Evolutionary conservation across 192 early-diverging fungal species (phyloP).

Genomic region (Linnemannia zychae): DNA sequence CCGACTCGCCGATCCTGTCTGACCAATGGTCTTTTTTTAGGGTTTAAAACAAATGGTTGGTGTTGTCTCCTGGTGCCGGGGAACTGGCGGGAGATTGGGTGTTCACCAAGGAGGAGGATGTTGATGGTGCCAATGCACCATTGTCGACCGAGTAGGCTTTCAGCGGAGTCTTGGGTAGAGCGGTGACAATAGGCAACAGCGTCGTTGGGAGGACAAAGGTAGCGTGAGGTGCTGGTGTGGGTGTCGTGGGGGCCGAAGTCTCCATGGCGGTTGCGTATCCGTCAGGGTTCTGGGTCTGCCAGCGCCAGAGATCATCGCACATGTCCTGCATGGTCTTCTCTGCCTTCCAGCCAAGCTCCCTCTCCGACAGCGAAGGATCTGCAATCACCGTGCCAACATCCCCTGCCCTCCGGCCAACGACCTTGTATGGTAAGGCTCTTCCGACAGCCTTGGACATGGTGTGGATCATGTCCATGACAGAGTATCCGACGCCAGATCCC

Average conservation of each 20-base stretch:
- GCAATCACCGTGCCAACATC: slow-evolving; percentile 91
- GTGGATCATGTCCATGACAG: slow-evolving; percentile 85
- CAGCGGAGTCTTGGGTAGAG: slow-evolving; percentile 18
- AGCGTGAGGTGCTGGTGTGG: slow-evolving; percentile 24
- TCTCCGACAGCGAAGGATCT: slow-evolving; percentile 64
- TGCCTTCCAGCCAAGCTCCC: slow-evolving; percentile 55
- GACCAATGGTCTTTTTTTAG: not conserved
- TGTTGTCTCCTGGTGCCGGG: slow-evolving; percentile 34
- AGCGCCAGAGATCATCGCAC: slow-evolving; percentile 72
- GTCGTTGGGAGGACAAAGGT: slow-evolving; percentile 32
- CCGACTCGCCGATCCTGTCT: not conserved
- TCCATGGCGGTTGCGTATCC: slow-evolving; percentile 51
- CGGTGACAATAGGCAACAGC: slow-evolving; percentile 33
- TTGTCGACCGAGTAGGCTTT: slow-evolving; percentile 6
- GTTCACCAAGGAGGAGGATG: not conserved
- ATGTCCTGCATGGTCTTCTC: slow-evolving; percentile 59
- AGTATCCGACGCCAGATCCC: slow-evolving; percentile 91
- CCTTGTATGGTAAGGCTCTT: slow-evolving; percentile 79
- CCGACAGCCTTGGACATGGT: slow-evolving; percentile 86
- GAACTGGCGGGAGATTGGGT: slow-evolving; percentile 19
- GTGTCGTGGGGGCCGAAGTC: slow-evolving; percentile 35
- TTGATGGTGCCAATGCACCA: not conserved
- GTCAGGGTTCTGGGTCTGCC: slow-evolving; percentile 67
- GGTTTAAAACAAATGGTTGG: slow-evolving; percentile 18
- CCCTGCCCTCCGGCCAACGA: slow-evolving; percentile 78